Evolutionary conservation across 148 eudicot species (phyloP).

Genomic region (Amaranthus hypochondriacus): DNA sequence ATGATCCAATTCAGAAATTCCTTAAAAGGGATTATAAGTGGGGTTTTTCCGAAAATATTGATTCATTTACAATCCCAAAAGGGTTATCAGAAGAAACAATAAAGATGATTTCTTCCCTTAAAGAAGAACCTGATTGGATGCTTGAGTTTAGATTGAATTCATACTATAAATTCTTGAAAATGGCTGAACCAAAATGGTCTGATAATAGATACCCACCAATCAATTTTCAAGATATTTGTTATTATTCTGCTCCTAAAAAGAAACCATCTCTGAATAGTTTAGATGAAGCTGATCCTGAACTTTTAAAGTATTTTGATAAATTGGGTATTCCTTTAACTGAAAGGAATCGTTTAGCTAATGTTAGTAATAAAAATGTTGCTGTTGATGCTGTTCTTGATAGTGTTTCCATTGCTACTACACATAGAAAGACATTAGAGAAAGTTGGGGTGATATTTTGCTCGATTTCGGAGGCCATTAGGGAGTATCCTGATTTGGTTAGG

Average conservation of each 20-base stretch:
- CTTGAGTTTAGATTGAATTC: conserved; percentile 73
- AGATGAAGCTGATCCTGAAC: conserved; percentile 94
- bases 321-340: conserved; percentile 73
- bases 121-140: conserved; percentile 93
- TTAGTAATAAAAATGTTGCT: conserved; percentile 49
- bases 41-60: conserved; percentile 74
- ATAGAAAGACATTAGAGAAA: conserved; percentile 68
- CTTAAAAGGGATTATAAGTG: conserved; percentile 72
- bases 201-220: conserved; percentile 71
- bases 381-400: conserved; percentile 94
- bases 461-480: conserved; percentile 82
- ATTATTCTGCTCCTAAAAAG: conserved; percentile 80
- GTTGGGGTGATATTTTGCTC: conserved; percentile 91
- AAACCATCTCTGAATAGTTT: conserved; percentile 78
- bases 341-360: conserved; percentile 61
- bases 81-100: conserved; percentile 77
- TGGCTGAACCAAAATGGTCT: conserved; percentile 90
- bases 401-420: conserved; percentile 82
- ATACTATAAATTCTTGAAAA: conserved; percentile 53
- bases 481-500: conserved; percentile 71
- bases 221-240: conserved; percentile 65
- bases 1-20: conserved; percentile 72
- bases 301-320: conserved; percentile 69
- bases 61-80: conserved; percentile 71
- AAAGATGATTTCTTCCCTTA: conserved; percentile 56